These are phyloP conservation scores for Zygosaccharomyces sapae DNA, from an alignment of 1,139 yeast species.

Conservation along the genomic window DNA sequence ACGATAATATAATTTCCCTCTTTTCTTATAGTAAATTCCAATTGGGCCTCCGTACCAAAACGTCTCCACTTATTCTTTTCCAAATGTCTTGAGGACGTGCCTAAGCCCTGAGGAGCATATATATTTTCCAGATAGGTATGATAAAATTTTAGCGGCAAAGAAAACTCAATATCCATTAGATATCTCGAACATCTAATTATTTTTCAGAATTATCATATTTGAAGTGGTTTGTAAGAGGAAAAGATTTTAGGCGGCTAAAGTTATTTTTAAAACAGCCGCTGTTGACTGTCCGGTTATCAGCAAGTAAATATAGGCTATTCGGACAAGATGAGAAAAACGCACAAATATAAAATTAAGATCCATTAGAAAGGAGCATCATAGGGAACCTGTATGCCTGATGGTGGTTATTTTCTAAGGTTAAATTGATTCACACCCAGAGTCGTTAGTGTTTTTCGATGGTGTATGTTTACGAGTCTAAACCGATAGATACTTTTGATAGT, in stretches of 20 bases:
- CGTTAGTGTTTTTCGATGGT: slow-evolving; percentile 23
- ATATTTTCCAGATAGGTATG: slow-evolving; percentile 20
- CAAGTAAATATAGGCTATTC: not conserved
- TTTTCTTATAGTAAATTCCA: slow-evolving; percentile 8
- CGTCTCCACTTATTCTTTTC: slow-evolving; percentile 25
- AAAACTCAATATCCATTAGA: slow-evolving; percentile 7
- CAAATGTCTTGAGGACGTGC: slow-evolving; percentile 14
- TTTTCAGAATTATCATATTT: not conserved
- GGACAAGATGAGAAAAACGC: not conserved
- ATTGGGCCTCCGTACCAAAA: slow-evolving; percentile 11
- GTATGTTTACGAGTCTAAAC: slow-evolving; percentile 30
- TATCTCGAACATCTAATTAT: not conserved
- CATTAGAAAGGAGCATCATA: no score
- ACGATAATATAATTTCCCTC: slow-evolving; percentile 5
- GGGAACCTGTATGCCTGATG: no score
- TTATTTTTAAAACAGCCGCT: slow-evolving; percentile 8
- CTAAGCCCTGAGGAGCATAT: slow-evolving; percentile 26
- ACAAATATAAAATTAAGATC: not conserved
- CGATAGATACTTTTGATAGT: slow-evolving; percentile 15
- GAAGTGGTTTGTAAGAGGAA: slow-evolving; percentile 10
- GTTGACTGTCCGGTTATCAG: not conserved
- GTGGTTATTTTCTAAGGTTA: not conserved
- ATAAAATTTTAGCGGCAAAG: slow-evolving; percentile 14
- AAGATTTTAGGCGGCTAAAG: slow-evolving; percentile 7
- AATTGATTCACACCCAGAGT: not conserved